phyloP scores from a whole-genome alignment of 1,139 yeast species.

The Wickerhamomyces sp. region DNA sequence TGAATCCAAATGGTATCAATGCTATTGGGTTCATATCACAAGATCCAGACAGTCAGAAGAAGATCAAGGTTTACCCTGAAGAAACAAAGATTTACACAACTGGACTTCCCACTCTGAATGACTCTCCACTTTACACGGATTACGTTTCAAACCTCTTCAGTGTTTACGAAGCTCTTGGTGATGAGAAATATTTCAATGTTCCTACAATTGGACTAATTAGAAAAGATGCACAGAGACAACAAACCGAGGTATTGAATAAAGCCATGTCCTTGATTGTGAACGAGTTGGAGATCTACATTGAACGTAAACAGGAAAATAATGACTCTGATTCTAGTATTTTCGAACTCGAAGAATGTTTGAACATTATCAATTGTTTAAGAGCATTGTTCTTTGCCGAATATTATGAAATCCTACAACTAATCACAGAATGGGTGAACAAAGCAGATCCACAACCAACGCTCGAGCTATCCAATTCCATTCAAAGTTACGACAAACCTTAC shows the following conservation, averaged over 20 bases:
- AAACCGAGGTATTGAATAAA: constrained; percentile 27
- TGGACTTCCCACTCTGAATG: constrained; percentile 31
- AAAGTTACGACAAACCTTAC: constrained; percentile 38
- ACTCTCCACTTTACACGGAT: constrained; percentile 30
- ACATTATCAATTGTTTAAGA: constrained; percentile 52
- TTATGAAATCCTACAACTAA: constrained; percentile 37
- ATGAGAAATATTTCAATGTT: constrained; percentile 30
- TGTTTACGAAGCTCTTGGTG: constrained; percentile 32
- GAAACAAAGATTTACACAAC: constrained; percentile 35
- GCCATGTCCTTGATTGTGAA: constrained; percentile 30
- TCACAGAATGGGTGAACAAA: constrained; percentile 56
- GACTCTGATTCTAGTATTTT: constrained; percentile 24
- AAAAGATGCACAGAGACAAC: constrained; percentile 27
- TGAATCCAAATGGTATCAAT: constrained; percentile 35
- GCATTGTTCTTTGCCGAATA: constrained; percentile 47
- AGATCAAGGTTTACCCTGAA: constrained; percentile 20
- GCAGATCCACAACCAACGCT: constrained; percentile 57
- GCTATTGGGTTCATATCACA: constrained; percentile 36
- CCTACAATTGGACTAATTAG: constrained; percentile 34
- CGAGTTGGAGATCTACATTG: constrained; percentile 30
- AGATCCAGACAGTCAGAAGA: constrained; percentile 22
- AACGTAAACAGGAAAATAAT: constrained; percentile 15
- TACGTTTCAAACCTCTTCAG: constrained; percentile 35
- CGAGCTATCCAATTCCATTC: constrained; percentile 42
- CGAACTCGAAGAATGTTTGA: constrained; percentile 42